Evolutionary conservation across 2,329 filamentous ascomycete genomes (phyloP).

Genomic region (Paracoccidioides lutzii): DNA sequence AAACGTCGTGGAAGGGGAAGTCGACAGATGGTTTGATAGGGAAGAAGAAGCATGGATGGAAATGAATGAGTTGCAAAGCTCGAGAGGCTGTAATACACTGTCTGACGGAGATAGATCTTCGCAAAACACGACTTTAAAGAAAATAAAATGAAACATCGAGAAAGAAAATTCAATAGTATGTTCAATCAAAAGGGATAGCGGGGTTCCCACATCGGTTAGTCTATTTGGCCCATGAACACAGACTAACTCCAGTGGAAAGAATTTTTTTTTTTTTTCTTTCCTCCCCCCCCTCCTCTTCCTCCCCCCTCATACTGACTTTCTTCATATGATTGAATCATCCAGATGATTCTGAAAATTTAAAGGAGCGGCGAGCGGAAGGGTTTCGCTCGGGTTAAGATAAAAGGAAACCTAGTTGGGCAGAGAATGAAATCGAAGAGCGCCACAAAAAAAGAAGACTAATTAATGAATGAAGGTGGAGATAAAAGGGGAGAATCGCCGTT

Average conservation of each 20-base stretch:
- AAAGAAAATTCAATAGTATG: neutral
- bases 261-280: neutral
- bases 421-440: neutral
- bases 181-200: neutral
- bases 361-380: too few relatives aligned
- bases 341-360: neutral
- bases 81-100: neutral
- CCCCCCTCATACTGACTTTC: neutral
- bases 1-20: neutral
- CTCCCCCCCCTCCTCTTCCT: neutral
- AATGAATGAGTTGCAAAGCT: neutral
- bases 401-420: neutral
- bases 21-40: neutral
- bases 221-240: neutral
- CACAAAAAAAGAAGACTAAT: neutral
- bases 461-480: neutral
- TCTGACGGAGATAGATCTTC: neutral
- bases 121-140: neutral
- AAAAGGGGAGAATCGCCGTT: neutral
- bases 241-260: neutral
- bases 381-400: neutral
- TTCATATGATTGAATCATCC: too few relatives aligned
- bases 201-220: neutral
- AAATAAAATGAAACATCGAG: neutral
- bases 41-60: neutral